Conservation (phyloP, 1,139 yeast genomes). For the Zhuliangozyma blackwelliae region DNA sequence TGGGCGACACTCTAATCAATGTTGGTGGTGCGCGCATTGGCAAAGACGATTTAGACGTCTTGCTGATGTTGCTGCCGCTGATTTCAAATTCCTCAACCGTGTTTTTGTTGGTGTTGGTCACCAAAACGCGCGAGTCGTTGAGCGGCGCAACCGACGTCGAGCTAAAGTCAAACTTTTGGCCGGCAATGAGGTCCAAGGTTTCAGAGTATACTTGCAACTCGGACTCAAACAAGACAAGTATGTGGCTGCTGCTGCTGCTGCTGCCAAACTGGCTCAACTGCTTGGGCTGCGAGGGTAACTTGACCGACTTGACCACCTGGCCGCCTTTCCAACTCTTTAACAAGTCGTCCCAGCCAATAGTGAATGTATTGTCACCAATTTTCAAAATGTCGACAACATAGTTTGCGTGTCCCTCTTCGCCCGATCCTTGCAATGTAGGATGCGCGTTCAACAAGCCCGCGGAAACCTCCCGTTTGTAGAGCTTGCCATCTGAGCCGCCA, state of each 20-base stretch:
- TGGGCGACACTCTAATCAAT: slow-evolving; percentile 64
- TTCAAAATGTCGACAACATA: slow-evolving; percentile 47
- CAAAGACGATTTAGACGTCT: slow-evolving; percentile 25
- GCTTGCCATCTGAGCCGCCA: slow-evolving; percentile 83
- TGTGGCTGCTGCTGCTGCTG: neutral
- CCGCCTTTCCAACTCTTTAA: slow-evolving; percentile 43
- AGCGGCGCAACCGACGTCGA: slow-evolving; percentile 32
- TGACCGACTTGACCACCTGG: slow-evolving; percentile 20
- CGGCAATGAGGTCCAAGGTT: slow-evolving; percentile 18
- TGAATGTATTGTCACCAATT: slow-evolving; percentile 29
- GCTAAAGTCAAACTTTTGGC: slow-evolving; percentile 27
- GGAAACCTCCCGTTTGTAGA: slow-evolving; percentile 53
- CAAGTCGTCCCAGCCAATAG: slow-evolving; percentile 91
- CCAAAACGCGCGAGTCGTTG: slow-evolving; percentile 34
- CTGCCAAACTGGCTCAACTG: slow-evolving; percentile 27
- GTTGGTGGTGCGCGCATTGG: slow-evolving; percentile 62
- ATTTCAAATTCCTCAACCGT: slow-evolving; percentile 26
- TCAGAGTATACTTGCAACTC: slow-evolving; percentile 32
- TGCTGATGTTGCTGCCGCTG: slow-evolving; percentile 10
- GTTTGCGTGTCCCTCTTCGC: slow-evolving; percentile 45
- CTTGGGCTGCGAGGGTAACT: slow-evolving; percentile 62
- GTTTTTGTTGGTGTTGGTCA: slow-evolving; percentile 46
- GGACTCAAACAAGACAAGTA: slow-evolving; percentile 48
- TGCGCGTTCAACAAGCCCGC: slow-evolving; percentile 25
- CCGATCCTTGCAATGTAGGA: slow-evolving; percentile 5